phyloP scores from a whole-genome alignment of 1,139 yeast genomes.

The Wickerhamiella pararugosa region DNA sequence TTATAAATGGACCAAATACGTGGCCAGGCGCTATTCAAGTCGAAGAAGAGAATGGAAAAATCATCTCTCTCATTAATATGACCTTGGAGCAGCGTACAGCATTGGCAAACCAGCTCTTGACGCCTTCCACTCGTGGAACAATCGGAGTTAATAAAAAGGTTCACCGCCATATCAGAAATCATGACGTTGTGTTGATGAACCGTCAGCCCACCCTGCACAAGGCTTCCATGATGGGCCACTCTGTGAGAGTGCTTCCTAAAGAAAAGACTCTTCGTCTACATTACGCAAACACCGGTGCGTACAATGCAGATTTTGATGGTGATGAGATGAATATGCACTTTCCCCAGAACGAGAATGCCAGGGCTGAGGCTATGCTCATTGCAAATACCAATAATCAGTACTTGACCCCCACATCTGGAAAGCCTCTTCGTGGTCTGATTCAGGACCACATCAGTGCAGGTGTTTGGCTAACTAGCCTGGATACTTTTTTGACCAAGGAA shows the following conservation, averaged over 20 bases:
- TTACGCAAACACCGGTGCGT: conserved; percentile 98
- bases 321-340: conserved; percentile 99
- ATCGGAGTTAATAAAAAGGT: conserved; percentile 72
- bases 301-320: conserved; percentile 98
- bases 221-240: conserved; percentile 99
- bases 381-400: conserved; percentile 97
- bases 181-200: conserved; percentile 94
- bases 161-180: conserved; percentile 81
- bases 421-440: conserved; percentile 95
- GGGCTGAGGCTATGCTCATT: conserved; percentile 87
- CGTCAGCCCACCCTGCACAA: conserved; percentile 98
- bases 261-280: conserved; percentile 94
- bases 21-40: conserved; percentile 99
- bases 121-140: conserved; percentile 39
- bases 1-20: conserved; percentile 87
- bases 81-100: conserved; percentile 88
- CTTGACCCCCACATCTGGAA: conserved; percentile 94
- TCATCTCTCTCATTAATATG: conserved; percentile 77
- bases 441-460: conserved; percentile 99
- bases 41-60: conserved; percentile 90
- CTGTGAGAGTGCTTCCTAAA: conserved; percentile 90
- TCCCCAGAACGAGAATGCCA: conserved; percentile 96
- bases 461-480: conserved; percentile 92
- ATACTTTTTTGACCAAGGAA: conserved; percentile 79
- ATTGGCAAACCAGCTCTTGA: conserved; percentile 84